These are phyloP conservation scores for Neoascochyta sp. DNA, from an alignment of 2,329 filamentous ascomycete species.

Conservation along the genomic window DNA sequence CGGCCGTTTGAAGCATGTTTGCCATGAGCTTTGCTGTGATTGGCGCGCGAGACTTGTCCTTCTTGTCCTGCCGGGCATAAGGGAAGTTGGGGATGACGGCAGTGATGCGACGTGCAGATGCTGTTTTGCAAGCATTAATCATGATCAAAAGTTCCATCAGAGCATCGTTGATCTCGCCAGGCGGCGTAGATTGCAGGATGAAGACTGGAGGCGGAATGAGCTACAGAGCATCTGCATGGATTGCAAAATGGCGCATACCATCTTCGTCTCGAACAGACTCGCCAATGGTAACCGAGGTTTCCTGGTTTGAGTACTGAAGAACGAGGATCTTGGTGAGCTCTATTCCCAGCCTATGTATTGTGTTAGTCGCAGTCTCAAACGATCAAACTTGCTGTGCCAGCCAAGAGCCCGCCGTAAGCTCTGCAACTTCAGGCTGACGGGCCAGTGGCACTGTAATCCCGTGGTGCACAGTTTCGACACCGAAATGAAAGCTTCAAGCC, in stretches of 20 bases:
- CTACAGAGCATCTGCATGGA: constrained; percentile 5
- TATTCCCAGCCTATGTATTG: constrained; percentile 61
- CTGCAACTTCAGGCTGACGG: too few relatives aligned
- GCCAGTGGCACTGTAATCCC: too few relatives aligned
- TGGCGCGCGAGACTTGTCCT: constrained; percentile 91
- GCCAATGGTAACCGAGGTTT: constrained; percentile 87
- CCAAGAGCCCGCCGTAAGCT: too few relatives aligned
- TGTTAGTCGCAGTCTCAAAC: constrained; percentile 25
- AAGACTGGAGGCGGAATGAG: constrained; percentile 61
- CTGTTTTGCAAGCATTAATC: constrained; percentile 90
- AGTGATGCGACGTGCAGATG: constrained; percentile 84
- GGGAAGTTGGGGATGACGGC: constrained; percentile 95
- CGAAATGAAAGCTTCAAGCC: too few relatives aligned
- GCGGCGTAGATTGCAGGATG: constrained; percentile 90
- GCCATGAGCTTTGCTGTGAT: constrained; percentile 95
- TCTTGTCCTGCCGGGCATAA: constrained; percentile 96
- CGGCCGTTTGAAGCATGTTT: constrained; percentile 94
- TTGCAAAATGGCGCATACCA: constrained; percentile 49
- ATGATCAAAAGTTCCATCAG: constrained; percentile 98
- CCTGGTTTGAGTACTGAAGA: constrained; percentile 81
- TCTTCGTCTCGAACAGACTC: constrained; percentile 97
- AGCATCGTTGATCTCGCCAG: constrained; percentile 95
- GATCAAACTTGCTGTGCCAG: too few relatives aligned
- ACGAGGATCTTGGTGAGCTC: constrained; percentile 75
- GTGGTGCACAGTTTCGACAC: too few relatives aligned